These are phyloP conservation scores for Wickerhamiella nectarea DNA, from an alignment of 805 yeast species.

Conservation along the genomic window DNA sequence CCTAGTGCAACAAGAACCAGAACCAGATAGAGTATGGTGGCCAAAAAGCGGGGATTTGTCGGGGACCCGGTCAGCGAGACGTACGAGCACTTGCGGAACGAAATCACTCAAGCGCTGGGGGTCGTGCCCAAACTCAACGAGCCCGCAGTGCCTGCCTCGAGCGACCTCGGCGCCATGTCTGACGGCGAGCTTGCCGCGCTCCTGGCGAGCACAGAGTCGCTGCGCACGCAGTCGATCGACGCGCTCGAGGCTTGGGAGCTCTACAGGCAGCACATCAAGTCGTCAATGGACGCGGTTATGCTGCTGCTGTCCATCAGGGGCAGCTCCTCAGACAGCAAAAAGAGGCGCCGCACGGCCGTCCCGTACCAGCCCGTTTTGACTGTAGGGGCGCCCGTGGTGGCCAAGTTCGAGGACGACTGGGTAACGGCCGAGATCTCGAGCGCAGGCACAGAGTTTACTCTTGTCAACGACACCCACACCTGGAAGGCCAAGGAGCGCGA, in stretches of 20 bases:
- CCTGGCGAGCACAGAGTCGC: not conserved
- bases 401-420: conserved; percentile 80
- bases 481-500: conserved; percentile 78
- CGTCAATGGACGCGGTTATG: conserved; percentile 19
- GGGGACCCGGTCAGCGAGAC: conserved; percentile 10
- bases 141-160: not conserved
- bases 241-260: conserved; percentile 15
- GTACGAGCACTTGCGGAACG: conserved; percentile 2
- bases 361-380: not conserved
- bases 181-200: conserved; percentile 6
- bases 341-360: conserved; percentile 14
- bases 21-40: not conserved
- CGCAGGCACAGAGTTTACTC: conserved; percentile 56
- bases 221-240: not conserved
- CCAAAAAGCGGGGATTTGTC: conserved; percentile 3
- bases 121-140: not conserved
- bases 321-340: conserved; percentile 14
- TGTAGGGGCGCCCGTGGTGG: conserved; percentile 68
- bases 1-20: no score
- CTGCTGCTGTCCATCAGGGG: conserved; percentile 14
- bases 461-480: conserved; percentile 30
- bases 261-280: conserved; percentile 15
- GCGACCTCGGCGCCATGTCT: not conserved
- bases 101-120: conserved; percentile 3
- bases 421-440: conserved; percentile 82